Percentiles rank a stretch among this genome's conserved stretches.
Conservation (phyloP, 106 monocot genomes). For the Platanthera zijinensis region DNA sequence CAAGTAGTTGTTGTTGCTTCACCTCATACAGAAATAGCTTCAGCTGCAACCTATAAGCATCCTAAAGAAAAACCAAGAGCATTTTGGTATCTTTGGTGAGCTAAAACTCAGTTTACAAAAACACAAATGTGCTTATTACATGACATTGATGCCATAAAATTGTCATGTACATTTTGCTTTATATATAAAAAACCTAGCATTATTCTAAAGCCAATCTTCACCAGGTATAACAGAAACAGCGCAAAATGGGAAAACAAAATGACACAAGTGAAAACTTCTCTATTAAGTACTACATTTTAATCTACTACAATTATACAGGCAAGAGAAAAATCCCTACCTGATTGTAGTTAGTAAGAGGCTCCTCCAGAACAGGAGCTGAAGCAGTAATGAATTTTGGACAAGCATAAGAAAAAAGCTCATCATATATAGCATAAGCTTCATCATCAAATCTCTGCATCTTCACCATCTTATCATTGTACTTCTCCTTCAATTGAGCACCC, state of each 20-base stretch:
- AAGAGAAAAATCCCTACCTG: slow-evolving; percentile 45
- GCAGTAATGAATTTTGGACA: slow-evolving; percentile 97
- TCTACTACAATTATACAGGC: neutral
- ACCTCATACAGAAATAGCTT: slow-evolving; percentile 94
- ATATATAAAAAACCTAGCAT: too few relatives aligned
- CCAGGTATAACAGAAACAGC: neutral
- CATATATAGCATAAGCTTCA: slow-evolving; percentile 78
- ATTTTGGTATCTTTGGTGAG: neutral
- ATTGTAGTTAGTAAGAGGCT: slow-evolving; percentile 86
- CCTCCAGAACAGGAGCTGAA: slow-evolving; percentile 61
- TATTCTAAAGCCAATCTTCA: neutral
- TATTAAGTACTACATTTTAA: too few relatives aligned
- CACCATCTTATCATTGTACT: slow-evolving; percentile 90
- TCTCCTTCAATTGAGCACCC: slow-evolving; percentile 71
- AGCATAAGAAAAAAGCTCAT: slow-evolving; percentile 94
- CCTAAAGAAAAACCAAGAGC: slow-evolving; percentile 25
- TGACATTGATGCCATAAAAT: neutral
- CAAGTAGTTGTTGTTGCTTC: slow-evolving; percentile 88
- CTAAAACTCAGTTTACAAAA: neutral
- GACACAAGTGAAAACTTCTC: too few relatives aligned
- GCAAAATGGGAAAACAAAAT: neutral
- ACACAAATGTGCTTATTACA: neutral
- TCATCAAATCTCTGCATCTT: slow-evolving; percentile 96
- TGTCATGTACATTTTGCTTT: too few relatives aligned
- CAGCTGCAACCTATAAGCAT: slow-evolving; percentile 91